Percentiles rank a stretch among this genome's conserved stretches.
Evolutionary conservation across 2,329 filamentous ascomycete genomes (phyloP).

Genomic region (Sporothrix globosa): DNA sequence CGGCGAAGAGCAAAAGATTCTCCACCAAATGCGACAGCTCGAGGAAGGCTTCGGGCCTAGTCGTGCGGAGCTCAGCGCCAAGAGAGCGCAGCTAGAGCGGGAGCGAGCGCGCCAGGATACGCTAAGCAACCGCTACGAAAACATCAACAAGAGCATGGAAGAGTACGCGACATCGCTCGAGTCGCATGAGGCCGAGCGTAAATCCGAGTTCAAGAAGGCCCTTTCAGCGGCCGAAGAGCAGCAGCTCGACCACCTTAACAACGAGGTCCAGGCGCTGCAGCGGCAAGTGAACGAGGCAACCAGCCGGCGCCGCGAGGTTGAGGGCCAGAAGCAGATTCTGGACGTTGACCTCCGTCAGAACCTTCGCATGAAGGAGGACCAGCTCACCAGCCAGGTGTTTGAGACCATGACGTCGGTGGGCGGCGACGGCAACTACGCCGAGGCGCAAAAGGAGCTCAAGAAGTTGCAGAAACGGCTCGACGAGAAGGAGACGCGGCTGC

Average conservation of each 20-base stretch:
- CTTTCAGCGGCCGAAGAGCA: constrained; percentile 80
- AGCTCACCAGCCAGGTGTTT: constrained; percentile 75
- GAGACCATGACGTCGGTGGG: constrained; percentile 56
- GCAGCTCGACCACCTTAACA: constrained; percentile 72
- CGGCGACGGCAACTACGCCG: constrained; percentile 70
- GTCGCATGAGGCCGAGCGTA: constrained; percentile 78
- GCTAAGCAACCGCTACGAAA: constrained; percentile 65
- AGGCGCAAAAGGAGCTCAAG: constrained; percentile 79
- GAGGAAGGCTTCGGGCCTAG: constrained; percentile 83
- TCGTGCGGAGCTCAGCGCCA: constrained; percentile 73
- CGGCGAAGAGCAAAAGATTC: constrained; percentile 79
- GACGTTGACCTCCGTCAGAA: constrained; percentile 91
- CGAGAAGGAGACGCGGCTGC: constrained; percentile 68
- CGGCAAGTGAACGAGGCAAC: constrained; percentile 77
- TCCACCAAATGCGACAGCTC: constrained; percentile 75
- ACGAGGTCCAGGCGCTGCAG: constrained; percentile 71
- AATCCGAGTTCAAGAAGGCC: constrained; percentile 89
- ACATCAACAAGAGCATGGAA: constrained; percentile 74
- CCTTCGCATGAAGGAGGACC: constrained; percentile 81
- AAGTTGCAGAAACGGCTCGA: constrained; percentile 71
- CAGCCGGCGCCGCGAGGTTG: constrained; percentile 72
- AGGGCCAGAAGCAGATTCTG: constrained; percentile 77
- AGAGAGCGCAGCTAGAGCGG: constrained; percentile 73
- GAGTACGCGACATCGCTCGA: constrained; percentile 74
- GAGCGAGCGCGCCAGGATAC: constrained; percentile 73